Evolutionary conservation across 257 asterid genomes (phyloP).

Genomic region (Capsicum pubescens): DNA sequence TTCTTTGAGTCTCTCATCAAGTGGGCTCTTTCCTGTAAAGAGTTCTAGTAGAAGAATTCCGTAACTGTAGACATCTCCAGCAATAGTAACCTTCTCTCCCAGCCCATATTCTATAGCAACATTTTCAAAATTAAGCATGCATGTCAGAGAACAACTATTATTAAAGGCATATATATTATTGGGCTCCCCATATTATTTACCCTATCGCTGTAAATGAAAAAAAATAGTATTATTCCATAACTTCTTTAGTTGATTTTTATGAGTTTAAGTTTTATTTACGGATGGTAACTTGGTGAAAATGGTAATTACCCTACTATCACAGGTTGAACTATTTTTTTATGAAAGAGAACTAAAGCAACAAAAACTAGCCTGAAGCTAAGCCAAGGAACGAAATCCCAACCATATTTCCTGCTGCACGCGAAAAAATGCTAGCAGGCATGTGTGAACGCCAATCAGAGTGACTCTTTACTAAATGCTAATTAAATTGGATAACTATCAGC

Average conservation of each 20-base stretch:
- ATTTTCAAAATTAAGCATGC: background rate
- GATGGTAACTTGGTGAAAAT: no score
- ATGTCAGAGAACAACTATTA: background rate
- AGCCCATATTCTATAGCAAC: slow-evolving; percentile 57
- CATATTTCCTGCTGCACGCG: background rate
- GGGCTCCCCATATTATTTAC: background rate
- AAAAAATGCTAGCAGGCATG: background rate
- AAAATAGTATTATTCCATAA: no score
- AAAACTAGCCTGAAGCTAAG: background rate
- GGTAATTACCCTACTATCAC: no score
- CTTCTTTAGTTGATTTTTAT: no score
- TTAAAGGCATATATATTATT: no score
- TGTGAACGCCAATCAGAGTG: background rate
- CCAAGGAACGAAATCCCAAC: background rate
- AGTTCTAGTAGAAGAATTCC: slow-evolving; percentile 65
- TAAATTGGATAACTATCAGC: background rate
- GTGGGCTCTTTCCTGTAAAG: slow-evolving; percentile 59
- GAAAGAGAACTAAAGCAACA: background rate
- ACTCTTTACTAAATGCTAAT: background rate
- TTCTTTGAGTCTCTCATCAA: slow-evolving; percentile 45
- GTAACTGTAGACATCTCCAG: slow-evolving; percentile 69
- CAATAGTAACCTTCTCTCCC: slow-evolving; percentile 50
- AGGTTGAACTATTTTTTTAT: background rate
- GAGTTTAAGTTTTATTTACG: no score
- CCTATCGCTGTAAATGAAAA: background rate